A percentile compares a stretch with the other conserved stretches of the same genome.
phyloP scores from a whole-genome alignment of 768 basidiomycete genomes.

The Pleurotus pulmonarius region DNA sequence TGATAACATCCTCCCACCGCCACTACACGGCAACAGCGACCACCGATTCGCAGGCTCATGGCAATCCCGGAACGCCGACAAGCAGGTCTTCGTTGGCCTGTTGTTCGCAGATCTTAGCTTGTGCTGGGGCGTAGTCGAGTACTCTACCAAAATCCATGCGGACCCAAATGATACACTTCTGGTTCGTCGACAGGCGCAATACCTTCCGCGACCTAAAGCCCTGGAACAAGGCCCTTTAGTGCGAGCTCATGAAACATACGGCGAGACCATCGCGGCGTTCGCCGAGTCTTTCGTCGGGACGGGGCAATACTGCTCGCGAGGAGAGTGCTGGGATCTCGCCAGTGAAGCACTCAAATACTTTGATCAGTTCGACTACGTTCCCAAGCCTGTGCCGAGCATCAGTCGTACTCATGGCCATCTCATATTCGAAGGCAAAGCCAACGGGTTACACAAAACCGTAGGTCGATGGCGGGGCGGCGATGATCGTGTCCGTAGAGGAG shows the following conservation, averaged over 20 bases:
- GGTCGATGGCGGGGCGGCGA: constrained; percentile 52
- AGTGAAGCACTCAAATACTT: constrained; percentile 43
- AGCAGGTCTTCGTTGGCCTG: constrained; percentile 31
- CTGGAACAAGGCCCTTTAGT: constrained; percentile 29
- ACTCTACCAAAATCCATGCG: constrained; percentile 20
- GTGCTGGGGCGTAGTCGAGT: constrained; percentile 43
- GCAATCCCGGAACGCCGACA: constrained; percentile 21
- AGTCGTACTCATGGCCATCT: constrained; percentile 54
- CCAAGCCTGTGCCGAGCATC: constrained; percentile 43
- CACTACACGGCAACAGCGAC: constrained; percentile 19
- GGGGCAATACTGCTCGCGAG: constrained; percentile 42
- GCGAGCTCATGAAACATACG: constrained; percentile 43
- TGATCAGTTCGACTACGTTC: constrained; percentile 35
- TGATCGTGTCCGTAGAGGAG: constrained; percentile 46
- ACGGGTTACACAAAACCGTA: constrained; percentile 25
- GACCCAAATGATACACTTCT: constrained; percentile 25
- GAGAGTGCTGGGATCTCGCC: constrained; percentile 60
- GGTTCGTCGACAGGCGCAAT: constrained; percentile 32
- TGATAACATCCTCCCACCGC: constrained; percentile 26
- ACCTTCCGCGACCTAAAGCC: constrained; percentile 34
- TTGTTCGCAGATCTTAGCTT: constrained; percentile 48
- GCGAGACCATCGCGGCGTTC: constrained; percentile 43
- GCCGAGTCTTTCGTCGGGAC: constrained; percentile 41
- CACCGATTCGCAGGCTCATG: constrained; percentile 25
- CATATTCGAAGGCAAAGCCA: constrained; percentile 39